Percentiles rank a stretch among this genome's conserved stretches.
Conservation (phyloP, 2,329 filamentous ascomycete species). For the Pezicula carpinea region DNA sequence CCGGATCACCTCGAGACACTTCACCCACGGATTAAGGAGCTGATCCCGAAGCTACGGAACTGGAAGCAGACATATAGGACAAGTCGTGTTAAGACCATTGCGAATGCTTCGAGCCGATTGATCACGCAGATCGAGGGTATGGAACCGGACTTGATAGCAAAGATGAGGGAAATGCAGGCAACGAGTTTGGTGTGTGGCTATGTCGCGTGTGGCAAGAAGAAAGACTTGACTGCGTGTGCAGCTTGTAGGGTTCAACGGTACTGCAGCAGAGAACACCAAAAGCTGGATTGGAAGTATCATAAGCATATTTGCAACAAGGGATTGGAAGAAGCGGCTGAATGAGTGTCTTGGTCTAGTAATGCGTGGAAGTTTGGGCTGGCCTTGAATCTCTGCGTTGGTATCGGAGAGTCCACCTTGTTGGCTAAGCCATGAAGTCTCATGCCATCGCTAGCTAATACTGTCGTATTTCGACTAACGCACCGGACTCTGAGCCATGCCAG, state of each 20-base stretch:
- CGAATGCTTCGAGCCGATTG: conserved; percentile 15
- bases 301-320: conserved; percentile 25
- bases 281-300: conserved; percentile 27
- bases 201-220: conserved; percentile 8
- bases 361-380: too few relatives aligned
- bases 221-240: conserved; percentile 18
- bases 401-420: too few relatives aligned
- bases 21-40: conserved; percentile 16
- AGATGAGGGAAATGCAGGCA: conserved; percentile 14
- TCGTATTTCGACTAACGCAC: too few relatives aligned
- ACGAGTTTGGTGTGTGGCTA: conserved; percentile 14
- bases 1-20: conserved; percentile 7
- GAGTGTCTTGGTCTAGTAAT: neutral
- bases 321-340: conserved; percentile 3
- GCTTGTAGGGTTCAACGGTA: conserved; percentile 22
- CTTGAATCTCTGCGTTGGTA: too few relatives aligned
- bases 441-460: too few relatives aligned
- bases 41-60: conserved; percentile 13
- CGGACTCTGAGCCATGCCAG: too few relatives aligned
- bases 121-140: conserved; percentile 16
- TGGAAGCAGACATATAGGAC: conserved; percentile 16
- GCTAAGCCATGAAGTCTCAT: too few relatives aligned
- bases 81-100: conserved; percentile 14
- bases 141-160: conserved; percentile 7
- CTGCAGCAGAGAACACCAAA: conserved; percentile 25